Conservation (phyloP, 2,329 filamentous ascomycete genomes). For the Davidsoniella virescens region DNA sequence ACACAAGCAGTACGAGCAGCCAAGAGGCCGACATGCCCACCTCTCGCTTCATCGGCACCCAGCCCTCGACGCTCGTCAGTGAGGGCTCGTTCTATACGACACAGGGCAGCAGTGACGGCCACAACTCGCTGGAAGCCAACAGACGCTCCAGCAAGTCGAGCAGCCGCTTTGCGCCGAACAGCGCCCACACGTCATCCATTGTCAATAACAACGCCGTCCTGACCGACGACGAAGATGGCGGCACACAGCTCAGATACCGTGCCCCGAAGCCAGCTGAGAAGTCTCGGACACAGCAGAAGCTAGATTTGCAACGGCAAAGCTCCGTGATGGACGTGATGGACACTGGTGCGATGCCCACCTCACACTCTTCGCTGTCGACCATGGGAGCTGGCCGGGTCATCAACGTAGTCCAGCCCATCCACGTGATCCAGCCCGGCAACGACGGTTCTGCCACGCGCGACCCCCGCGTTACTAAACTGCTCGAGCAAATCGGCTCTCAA, state of each 20-base stretch:
- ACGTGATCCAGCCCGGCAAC: constrained; percentile 32
- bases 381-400: constrained; percentile 30
- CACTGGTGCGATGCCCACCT: constrained; percentile 23
- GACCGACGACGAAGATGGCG: constrained; percentile 22
- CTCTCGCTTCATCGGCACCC: constrained; percentile 41
- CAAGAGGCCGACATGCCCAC: constrained; percentile 36
- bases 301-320: constrained; percentile 57
- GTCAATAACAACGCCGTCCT: background rate
- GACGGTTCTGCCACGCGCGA: constrained; percentile 36
- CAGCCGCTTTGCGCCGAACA: background rate
- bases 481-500: constrained; percentile 55
- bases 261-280: constrained; percentile 32
- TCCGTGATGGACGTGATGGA: constrained; percentile 59
- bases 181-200: background rate
- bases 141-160: constrained; percentile 18
- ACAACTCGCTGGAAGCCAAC: constrained; percentile 20
- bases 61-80: constrained; percentile 31
- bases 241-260: constrained; percentile 17
- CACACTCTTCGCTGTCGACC: constrained; percentile 19
- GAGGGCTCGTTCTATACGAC: constrained; percentile 37
- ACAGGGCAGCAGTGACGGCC: constrained; percentile 15
- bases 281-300: constrained; percentile 58
- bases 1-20: constrained; percentile 21
- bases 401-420: constrained; percentile 23
- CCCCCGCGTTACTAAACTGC: constrained; percentile 45